A percentile compares a stretch with the other conserved stretches of the same genome.
These are phyloP conservation scores for Phialocephala sp. DNA, from an alignment of 2,329 filamentous ascomycete genomes.

Conservation along the genomic window DNA sequence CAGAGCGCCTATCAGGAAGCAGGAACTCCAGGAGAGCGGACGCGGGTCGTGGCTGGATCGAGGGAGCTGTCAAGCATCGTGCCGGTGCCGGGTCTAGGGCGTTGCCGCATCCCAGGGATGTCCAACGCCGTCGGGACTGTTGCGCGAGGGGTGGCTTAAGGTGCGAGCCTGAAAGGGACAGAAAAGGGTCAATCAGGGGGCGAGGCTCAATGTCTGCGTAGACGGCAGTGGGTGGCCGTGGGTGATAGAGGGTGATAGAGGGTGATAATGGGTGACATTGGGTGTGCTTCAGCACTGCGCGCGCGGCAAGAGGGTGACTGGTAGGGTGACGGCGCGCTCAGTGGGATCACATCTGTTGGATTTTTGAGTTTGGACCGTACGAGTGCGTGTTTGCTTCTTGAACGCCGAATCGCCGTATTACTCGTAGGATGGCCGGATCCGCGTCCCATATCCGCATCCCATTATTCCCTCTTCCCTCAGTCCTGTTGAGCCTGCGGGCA, in stretches of 20 bases:
- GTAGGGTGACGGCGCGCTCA: neutral
- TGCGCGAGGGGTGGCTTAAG: neutral
- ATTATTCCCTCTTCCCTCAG: neutral
- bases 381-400: neutral
- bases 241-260: neutral
- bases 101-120: neutral
- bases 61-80: neutral
- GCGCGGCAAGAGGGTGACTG: constrained; percentile 5
- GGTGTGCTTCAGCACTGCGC: neutral
- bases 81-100: neutral
- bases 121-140: neutral
- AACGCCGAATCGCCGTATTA: constrained; percentile 6
- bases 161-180: constrained; percentile 2
- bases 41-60: neutral
- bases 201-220: neutral
- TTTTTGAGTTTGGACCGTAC: constrained; percentile 4
- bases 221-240: neutral
- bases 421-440: constrained; percentile 1
- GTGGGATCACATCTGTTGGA: constrained; percentile 4
- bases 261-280: neutral
- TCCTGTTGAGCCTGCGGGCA: neutral
- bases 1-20: constrained; percentile 15
- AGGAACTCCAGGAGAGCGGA: neutral
- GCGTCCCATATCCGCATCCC: neutral
- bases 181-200: neutral